Evolutionary conservation across 257 asterid genomes (phyloP).

Genomic region (Solanum neorickii): DNA sequence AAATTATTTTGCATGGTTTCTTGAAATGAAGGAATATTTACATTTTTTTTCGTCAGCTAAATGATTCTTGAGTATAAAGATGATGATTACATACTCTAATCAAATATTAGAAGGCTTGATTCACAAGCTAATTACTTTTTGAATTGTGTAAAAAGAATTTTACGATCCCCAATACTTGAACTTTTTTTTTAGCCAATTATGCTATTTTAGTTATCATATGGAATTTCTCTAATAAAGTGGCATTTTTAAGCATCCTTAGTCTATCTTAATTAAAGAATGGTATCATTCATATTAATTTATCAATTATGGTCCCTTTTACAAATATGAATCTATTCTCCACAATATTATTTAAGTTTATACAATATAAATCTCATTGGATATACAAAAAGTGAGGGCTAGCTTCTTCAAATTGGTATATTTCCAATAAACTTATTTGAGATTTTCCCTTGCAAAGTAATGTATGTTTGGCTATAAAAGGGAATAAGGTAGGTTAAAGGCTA

Average conservation of each 20-base stretch:
- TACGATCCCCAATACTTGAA: background rate
- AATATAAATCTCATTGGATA: slow-evolving; percentile 19
- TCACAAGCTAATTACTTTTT: background rate
- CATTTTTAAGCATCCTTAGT: background rate
- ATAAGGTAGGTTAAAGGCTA: background rate
- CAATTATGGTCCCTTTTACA: slow-evolving; percentile 3
- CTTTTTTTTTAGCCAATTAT: background rate
- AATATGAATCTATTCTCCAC: slow-evolving; percentile 25
- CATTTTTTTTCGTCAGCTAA: background rate
- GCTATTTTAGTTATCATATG: slow-evolving; percentile 2
- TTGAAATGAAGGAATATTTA: background rate
- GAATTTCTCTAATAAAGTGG: slow-evolving; percentile 6
- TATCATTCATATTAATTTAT: background rate
- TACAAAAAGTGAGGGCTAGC: slow-evolving; percentile 9
- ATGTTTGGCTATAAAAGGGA: slow-evolving; percentile 18
- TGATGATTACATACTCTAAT: slow-evolving; percentile 1
- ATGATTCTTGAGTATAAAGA: background rate
- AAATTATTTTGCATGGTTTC: background rate
- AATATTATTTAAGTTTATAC: slow-evolving; percentile 4
- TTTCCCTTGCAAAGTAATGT: background rate
- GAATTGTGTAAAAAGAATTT: background rate
- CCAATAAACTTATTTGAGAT: slow-evolving; percentile 1
- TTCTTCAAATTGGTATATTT: background rate
- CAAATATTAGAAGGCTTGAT: slow-evolving; percentile 2
- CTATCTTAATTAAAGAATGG: slow-evolving; percentile 1